Evolutionary conservation across 2,329 filamentous ascomycete genomes (phyloP), one percentile per base, ranked within the genome.

Genomic region (Venturia nashicola): DNA sequence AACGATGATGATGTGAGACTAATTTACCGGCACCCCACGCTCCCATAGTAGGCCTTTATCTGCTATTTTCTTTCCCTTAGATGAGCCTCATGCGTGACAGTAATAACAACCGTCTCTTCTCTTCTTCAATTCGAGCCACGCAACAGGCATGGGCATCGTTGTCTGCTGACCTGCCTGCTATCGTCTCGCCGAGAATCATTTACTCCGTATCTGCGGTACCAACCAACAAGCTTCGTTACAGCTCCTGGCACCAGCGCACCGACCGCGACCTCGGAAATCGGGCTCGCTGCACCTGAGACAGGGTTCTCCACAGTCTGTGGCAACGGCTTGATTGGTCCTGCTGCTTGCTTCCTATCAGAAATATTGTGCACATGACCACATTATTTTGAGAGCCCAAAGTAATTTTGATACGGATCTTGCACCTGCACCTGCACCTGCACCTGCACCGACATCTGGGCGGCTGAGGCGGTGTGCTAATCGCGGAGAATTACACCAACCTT

Each of bases 401-500:
- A 36, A 16, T 11, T 32, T 54, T 32, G 48, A 54, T 9, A 16
- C 48, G 48, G 1, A 27, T 54, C 48, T 16, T 54, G 42, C 9
- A n/a, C n/a, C n/a, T n/a, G n/a, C n/a, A n/a, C n/a, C n/a, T n/a
- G n/a, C n/a, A n/a, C n/a, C n/a, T n/a, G n/a, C n/a, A n/a, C n/a
- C n/a, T n/a, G n/a, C n/a, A 12, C 1, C 18, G 48, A 27, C 48
- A 54, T 32, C 48, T 54, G 46, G 46, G 8, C 8, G 20, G 9
- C 23, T 23, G 32, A 9, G 27, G 48, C 48, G 48, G 48, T 54
- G 48, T 32, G 48, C 48, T 54, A 34, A 27, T 5, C 14, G 16
- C 51, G 51, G 51, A 57, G 51, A 57, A 57, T 36, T 57, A 57
- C 51, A 27, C 51, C 51, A 57, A n/a, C n/a, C n/a, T n/a, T n/a